These are phyloP conservation scores for Colletotrichum higginsianum DNA, from an alignment of 2,329 filamentous ascomycete species.

Conservation along the genomic window DNA sequence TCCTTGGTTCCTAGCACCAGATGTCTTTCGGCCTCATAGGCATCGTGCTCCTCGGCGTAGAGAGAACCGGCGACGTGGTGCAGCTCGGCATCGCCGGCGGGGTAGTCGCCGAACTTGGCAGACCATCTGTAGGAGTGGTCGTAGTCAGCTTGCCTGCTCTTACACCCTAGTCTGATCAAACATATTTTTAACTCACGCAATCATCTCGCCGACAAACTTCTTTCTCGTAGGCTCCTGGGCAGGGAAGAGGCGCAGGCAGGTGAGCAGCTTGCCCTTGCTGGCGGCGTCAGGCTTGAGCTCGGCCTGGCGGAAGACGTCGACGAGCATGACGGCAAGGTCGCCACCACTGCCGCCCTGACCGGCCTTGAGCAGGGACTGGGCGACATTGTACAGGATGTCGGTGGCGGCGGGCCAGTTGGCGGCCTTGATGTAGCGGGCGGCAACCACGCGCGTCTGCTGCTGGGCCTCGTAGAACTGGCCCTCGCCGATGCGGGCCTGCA, in stretches of 20 bases:
- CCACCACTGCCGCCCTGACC: constrained; percentile 95
- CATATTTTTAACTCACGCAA: constrained; percentile 68
- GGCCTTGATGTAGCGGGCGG: constrained; percentile 92
- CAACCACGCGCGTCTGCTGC: constrained; percentile 96
- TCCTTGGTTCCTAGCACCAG: constrained; percentile 90
- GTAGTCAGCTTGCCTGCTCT: constrained; percentile 17
- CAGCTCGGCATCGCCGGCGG: constrained; percentile 92
- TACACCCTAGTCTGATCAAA: background rate
- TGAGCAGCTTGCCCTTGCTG: constrained; percentile 82
- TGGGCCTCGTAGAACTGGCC: constrained; percentile 98
- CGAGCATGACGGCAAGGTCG: constrained; percentile 87
- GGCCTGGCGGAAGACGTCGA: constrained; percentile 93
- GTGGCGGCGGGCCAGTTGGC: constrained; percentile 88
- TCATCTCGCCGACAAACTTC: constrained; percentile 89
- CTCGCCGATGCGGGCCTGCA: constrained; percentile 90
- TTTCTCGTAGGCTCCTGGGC: constrained; percentile 90
- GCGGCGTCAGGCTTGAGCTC: constrained; percentile 82
- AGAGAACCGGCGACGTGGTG: constrained; percentile 92
- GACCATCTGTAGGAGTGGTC: constrained; percentile 76
- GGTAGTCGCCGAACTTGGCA: constrained; percentile 85
- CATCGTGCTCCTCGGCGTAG: constrained; percentile 93
- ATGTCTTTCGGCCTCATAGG: constrained; percentile 94
- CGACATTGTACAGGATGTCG: constrained; percentile 88
- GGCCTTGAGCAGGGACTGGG: constrained; percentile 87
- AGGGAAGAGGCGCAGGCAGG: constrained; percentile 85